Base-by-base conservation (phyloP, 495 filamentous ascomycete species). In the Penicillium desertorum region DNA sequence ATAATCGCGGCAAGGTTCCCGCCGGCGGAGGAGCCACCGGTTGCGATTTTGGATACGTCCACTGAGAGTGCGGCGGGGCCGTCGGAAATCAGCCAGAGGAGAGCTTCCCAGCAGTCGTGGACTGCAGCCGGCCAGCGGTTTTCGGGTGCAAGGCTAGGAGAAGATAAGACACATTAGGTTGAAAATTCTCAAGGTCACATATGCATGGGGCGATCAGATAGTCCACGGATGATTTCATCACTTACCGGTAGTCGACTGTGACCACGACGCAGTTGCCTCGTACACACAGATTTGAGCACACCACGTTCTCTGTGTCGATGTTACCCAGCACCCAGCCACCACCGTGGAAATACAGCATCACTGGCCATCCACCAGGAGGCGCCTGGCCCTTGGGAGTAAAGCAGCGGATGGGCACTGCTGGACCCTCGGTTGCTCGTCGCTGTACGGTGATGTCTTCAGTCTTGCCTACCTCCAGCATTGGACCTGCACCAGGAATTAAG, bases 291-390 rank as follows among this genome's bases (percentile, higher is more conserved):
- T 84, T 78, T 41, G 78, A 77, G 51, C 79, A 81, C n/a, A 85
- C 79, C 22, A 76, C 73, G 51, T 83, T 85, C 67, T 83, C 81
- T 1, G 82, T 83, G 44, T 83, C 74, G 41, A 85, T 83, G 41
- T 79, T 81, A 0, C 82, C 82, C 44, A 85, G 56, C 10, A 85
- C 82, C 82, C 82, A 85, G 11, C 82, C 82, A 4, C 81, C 82
- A 14, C 82, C 82, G 56, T 85, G 82, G 61, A 81, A 79, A 59
- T 82, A 85, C 4, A 85, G 54, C 68, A 81, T 76, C 20, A 81
- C 76, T 4, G 81, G 79, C 80, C 81, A 85, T 54, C 82, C 82
- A 2, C 56, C 61, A 6, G 63, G 63, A 0, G 82, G 80, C 9
- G 42, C 63, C 12, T 71, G 56, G 1, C 76, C 76, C 7, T 65